Evolutionary conservation across 768 basidiomycete genomes (phyloP).

Genomic region (Dentipellis fragilis): DNA sequence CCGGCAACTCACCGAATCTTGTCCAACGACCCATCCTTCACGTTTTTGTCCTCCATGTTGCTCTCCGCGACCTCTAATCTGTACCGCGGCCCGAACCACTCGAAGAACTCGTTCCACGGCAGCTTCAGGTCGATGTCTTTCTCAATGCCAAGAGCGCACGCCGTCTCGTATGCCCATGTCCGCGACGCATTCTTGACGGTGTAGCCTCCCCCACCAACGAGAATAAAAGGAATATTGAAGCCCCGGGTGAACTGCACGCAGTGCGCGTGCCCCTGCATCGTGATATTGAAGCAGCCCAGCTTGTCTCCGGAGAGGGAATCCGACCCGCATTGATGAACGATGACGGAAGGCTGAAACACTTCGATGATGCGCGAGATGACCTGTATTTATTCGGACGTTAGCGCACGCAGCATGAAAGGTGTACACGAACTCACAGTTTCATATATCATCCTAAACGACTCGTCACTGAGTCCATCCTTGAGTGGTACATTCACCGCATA

Average conservation of each 20-base stretch:
- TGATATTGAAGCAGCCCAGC: slow-evolving; percentile 91
- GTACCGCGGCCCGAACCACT: slow-evolving; percentile 96
- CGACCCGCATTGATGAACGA: slow-evolving; percentile 91
- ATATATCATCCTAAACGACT: slow-evolving; percentile 80
- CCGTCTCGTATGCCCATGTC: slow-evolving; percentile 95
- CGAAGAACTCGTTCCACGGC: slow-evolving; percentile 86
- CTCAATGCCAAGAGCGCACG: slow-evolving; percentile 84
- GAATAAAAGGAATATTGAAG: slow-evolving; percentile 77
- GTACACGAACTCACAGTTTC: slow-evolving; percentile 57
- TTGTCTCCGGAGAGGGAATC: slow-evolving; percentile 95
- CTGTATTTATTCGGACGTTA: slow-evolving; percentile 25
- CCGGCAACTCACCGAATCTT: slow-evolving; percentile 45
- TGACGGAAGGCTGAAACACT: slow-evolving; percentile 76
- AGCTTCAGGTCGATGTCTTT: slow-evolving; percentile 66
- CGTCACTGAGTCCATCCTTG: slow-evolving; percentile 90
- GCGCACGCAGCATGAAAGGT: neutral
- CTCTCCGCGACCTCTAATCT: slow-evolving; percentile 83
- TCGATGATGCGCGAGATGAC: slow-evolving; percentile 80
- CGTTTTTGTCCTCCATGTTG: slow-evolving; percentile 93
- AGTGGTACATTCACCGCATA: slow-evolving; percentile 92
- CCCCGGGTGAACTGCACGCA: slow-evolving; percentile 82
- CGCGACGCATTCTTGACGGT: slow-evolving; percentile 94
- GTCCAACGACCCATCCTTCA: slow-evolving; percentile 71
- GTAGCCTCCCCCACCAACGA: slow-evolving; percentile 94
- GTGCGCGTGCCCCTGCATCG: slow-evolving; percentile 90